phyloP scores from a whole-genome alignment of 1,284 basidiomycete species.

The Malassezia japonica region DNA sequence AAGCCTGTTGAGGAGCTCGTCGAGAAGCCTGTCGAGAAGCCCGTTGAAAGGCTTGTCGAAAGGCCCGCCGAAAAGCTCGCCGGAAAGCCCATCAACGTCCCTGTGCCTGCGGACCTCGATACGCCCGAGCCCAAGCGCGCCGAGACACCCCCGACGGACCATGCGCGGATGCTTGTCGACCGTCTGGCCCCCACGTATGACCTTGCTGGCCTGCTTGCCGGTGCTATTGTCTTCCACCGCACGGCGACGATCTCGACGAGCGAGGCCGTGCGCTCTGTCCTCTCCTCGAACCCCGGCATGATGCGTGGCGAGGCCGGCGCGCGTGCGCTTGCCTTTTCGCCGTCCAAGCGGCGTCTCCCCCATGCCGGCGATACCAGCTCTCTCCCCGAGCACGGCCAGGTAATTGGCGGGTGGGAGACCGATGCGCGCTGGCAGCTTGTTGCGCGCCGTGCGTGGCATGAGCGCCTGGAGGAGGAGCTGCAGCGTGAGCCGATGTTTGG shows the following conservation, averaged over 20 bases:
- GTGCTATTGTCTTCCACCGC: slow-evolving; percentile 45
- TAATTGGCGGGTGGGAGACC: slow-evolving; percentile 23
- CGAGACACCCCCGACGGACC: slow-evolving; percentile 6
- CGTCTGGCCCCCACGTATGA: slow-evolving; percentile 41
- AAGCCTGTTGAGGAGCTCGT: no score
- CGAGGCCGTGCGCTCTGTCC: slow-evolving; percentile 39
- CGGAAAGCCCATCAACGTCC: slow-evolving; percentile 25
- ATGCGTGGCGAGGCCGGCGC: slow-evolving; percentile 39
- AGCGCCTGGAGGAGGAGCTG: slow-evolving; percentile 36
- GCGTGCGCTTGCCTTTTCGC: slow-evolving; percentile 24
- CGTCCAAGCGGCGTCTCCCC: slow-evolving; percentile 24
- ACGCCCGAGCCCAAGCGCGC: slow-evolving; percentile 5
- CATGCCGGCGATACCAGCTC: neutral
- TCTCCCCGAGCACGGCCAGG: slow-evolving; percentile 24
- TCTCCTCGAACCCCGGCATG: slow-evolving; percentile 35
- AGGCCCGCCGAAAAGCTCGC: neutral
- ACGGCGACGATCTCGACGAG: slow-evolving; percentile 44
- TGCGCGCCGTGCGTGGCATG: slow-evolving; percentile 40
- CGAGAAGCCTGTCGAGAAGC: no score
- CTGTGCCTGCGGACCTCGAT: slow-evolving; percentile 19
- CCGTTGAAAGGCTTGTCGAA: no score
- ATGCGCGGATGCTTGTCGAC: slow-evolving; percentile 18
- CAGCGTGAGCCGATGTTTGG: slow-evolving; percentile 38
- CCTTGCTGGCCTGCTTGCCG: slow-evolving; percentile 40
- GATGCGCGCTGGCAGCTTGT: slow-evolving; percentile 24